Evolutionary conservation across 1,284 basidiomycete genomes (phyloP), one percentile per base, ranked within the genome.

Genomic region (Leccinum olivaceoglutinosum): DNA sequence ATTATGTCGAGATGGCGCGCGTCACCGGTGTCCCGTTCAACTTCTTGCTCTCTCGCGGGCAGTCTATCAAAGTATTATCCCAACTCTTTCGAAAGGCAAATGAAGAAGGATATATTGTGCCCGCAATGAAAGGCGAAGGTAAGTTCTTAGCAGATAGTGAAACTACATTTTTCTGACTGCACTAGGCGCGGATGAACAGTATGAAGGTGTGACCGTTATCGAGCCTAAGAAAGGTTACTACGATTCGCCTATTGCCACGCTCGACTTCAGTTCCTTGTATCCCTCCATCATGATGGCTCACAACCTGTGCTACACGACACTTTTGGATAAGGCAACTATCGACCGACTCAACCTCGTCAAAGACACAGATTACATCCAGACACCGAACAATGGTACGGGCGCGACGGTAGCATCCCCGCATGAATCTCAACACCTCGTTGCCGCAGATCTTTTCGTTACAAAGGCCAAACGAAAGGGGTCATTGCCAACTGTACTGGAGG

Each of bases 261-360:
- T 98, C 53, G 95, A 98, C 84, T 98, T 98, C 78, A 94, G 93
- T 63, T 97, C 94, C 1, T 82, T 98, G 67, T 98, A 98, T 75
- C 95, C 95, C 1, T 98, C 96, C 0, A 98, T 98, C 78, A 98
- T 98, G 95, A 97, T 97, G 94, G 96, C 95, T 1, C 96, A 98
- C 74, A 98, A 98, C 73, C 79, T 98, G 2, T 98, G 95, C 75
- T 98, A 98, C 72, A 97, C 96, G 0, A 96, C 96, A 0, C 80
- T 97, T 14, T 75, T 96, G 25, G 91, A 96, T 67, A 91, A 88
- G 72, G 62, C 67, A 4, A 90, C 88, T 0, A 89, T 95, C 18
- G 90, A 94, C 21, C 84, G 90, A 14, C 78, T 97, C 6, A 78
- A 81, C 9, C 80, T 98, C 16, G 83, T 87, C 18, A 92, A 91